Percentiles rank a stretch among this genome's conserved stretches.
Conservation (phyloP, 2,329 filamentous ascomycete species). For the Fusarium torreyae region DNA sequence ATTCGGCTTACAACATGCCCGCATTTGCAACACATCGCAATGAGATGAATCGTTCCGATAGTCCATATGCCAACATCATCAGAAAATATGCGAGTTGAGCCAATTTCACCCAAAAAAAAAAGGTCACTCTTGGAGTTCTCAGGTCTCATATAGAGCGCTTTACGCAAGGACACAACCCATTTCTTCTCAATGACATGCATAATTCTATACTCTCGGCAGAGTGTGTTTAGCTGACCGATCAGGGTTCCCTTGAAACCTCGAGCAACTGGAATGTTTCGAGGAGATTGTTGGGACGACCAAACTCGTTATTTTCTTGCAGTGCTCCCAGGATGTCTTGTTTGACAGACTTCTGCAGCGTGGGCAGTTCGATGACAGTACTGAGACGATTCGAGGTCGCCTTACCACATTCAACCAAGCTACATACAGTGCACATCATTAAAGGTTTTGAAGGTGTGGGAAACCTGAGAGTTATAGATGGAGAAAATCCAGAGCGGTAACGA, state of each 20-base stretch:
- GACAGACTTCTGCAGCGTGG: background rate
- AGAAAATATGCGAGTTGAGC: background rate
- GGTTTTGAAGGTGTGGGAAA: background rate
- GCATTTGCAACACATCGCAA: background rate
- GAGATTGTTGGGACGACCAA: background rate
- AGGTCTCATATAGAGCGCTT: background rate
- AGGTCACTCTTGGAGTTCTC: background rate
- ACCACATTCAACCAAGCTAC: background rate
- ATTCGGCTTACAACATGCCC: background rate
- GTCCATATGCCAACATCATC: background rate
- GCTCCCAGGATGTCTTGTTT: background rate
- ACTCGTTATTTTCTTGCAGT: background rate
- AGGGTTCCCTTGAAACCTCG: background rate
- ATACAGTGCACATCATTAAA: background rate
- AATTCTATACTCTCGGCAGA: background rate
- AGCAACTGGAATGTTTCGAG: conserved; percentile 2
- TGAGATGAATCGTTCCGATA: background rate
- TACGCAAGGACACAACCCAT: background rate
- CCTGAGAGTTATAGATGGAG: background rate
- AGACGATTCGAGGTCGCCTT: conserved; percentile 1
- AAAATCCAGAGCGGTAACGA: background rate
- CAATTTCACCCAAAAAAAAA: background rate
- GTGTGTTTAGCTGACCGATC: background rate
- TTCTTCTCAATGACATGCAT: background rate
- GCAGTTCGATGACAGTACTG: background rate